Base-by-base conservation (phyloP, 1,284 basidiomycete genomes). In the Xerocomus amazonicus region DNA sequence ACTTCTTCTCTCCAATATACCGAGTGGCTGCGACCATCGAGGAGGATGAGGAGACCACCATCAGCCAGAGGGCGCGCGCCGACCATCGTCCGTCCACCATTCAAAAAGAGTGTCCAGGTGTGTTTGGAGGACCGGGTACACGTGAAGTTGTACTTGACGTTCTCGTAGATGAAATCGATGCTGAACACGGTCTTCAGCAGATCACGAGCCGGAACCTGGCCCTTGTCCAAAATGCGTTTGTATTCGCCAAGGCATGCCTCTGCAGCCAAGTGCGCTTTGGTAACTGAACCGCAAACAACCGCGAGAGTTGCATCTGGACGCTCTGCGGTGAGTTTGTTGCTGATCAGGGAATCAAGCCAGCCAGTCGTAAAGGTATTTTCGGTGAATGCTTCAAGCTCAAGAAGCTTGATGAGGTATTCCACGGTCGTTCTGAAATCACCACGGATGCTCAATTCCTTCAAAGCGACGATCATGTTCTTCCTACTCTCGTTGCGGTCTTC, bases 1-100 rank as follows among this genome's bases (percentile, higher is more conserved):
- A 98, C 96, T 74, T 99, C 97, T 71, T 98, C 97, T 53, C 93
- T 82, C 92, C 92, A 99, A 74, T 99, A 99, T 55, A 97, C 82
- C 23, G 97, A 95, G 73, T 99, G 96, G 70, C 93, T 96, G 69
- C 90, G 90, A 54, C 93, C 95, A 63, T 94, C 88, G 50, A 99
- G 79, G 35, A 92, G 77, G 55, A 99, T 83, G 54, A 99, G 81
- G 50, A 99, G 78, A 62, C 97, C 97, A 46, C 96, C 97, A 66
- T 99, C 97, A 50, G 92, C 92, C 44, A 99, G 80, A 44, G 91
- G 86, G 48, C 96, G 84, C 43, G 90, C 87, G 37, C 92, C 94
- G 42, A 97, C 92, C 73, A 89, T 78, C 17, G 92, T 94, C 49
- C 90, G 79, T 9, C 92, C 92, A 59, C 97, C 97, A 67, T 99